Evolutionary conservation across 768 basidiomycete species (phyloP), one percentile per base, ranked within the genome.

Genomic region (Boletus pseudopeckii): DNA sequence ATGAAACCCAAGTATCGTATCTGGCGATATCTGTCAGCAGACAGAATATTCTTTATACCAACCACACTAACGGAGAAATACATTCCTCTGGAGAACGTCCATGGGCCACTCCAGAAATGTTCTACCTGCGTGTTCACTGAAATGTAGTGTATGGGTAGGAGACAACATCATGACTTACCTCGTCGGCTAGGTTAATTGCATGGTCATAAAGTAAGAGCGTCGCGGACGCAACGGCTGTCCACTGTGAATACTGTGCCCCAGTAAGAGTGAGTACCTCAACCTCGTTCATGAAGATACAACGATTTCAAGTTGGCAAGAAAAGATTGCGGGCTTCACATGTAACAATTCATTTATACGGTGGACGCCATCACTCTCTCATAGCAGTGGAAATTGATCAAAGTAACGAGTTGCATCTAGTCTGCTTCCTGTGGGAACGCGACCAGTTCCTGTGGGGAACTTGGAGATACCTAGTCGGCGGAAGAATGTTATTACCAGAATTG

Each of bases 161-260:
- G 26, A 17, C 24, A n/a, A 18, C n/a, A 30, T 4, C 11, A 40
- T 6, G 11, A 34, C 57, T 22, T 41, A 54, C 58, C 45, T 59
- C 52, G 13, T 43, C 46, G 13, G 18, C 34, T 1, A 59, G 18
- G 17, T 49, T 42, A n/a, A 54, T 53, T 10, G 20, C 44, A 30
- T 59, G 58, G n/a, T 59, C 58, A 20, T 58, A 54, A 20, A 59
- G 39, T 17, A 59, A 33, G 34, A 59, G 42, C 11, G 55, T 48
- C n/a, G 50, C 32, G 11, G 36, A 43, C 11, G 40, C 43, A 33
- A 52, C 15, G 13, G 2, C 36, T 46, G 24, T 45, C 56, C 55
- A 38, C 22, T 33, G 32, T 9, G 55, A 24, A 5, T 32, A 26
- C 18, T 11, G 55, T 1, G 3, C 1, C 5, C 36, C 38, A 0